A percentile compares a stretch with the other conserved stretches of the same genome.
Evolutionary conservation across 148 eudicot species (phyloP).

Genomic region (Chenopodium formosanum): DNA sequence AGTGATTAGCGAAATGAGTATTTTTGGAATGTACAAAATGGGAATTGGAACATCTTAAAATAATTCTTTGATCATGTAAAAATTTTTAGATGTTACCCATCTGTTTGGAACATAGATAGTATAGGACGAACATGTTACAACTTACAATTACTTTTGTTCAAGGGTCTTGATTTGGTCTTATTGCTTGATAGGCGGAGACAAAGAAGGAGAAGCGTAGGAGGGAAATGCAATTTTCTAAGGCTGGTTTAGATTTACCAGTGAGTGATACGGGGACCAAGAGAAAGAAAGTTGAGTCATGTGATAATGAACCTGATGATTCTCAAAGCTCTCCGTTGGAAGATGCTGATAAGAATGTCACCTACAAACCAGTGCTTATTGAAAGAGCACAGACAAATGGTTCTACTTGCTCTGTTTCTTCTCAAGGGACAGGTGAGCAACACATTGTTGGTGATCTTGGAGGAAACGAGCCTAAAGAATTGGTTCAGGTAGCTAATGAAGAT

Average conservation of each 20-base stretch:
- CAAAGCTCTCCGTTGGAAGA: conserved; percentile 6
- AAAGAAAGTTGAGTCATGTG: conserved; percentile 31
- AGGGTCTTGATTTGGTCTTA: not conserved
- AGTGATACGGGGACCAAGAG: conserved; percentile 42
- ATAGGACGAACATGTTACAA: not conserved
- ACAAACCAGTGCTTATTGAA: conserved; percentile 24
- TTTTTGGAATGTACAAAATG: not conserved
- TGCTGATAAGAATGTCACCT: conserved; percentile 11
- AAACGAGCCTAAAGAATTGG: conserved; percentile 14
- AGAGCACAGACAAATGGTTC: conserved; percentile 12
- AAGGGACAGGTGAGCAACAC: conserved; percentile 20
- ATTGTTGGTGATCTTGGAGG: conserved; percentile 17
- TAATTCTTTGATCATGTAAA: not conserved
- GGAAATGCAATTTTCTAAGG: conserved; percentile 62
- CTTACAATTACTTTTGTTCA: conserved; percentile 7
- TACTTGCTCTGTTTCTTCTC: conserved; percentile 27
- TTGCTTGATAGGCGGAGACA: conserved; percentile 58
- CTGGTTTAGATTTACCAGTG: conserved; percentile 53
- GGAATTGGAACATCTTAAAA: not conserved
- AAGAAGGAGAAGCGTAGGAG: conserved; percentile 66
- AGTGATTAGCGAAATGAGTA: not conserved
- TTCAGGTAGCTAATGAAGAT: conserved; percentile 28
- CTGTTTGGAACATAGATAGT: not conserved
- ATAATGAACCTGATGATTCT: conserved; percentile 29
- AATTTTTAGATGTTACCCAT: not conserved